Base-by-base conservation (phyloP, 768 basidiomycete species). In the Hydnomerulius pinastri region DNA sequence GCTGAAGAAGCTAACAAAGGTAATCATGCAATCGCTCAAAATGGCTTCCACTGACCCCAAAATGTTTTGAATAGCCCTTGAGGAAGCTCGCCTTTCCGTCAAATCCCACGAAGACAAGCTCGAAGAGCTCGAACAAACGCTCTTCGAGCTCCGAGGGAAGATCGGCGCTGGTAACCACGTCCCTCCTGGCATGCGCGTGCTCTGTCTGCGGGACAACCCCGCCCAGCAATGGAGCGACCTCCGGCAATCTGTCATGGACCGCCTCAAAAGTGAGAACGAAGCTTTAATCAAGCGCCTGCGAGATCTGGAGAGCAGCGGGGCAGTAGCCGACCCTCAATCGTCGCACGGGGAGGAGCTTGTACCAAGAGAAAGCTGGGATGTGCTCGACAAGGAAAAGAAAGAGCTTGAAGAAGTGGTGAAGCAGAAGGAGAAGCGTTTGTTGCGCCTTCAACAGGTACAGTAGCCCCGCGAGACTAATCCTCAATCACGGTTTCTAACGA, bases 161-260 rank as follows among this genome's bases (percentile, higher is more conserved):
- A 84, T 91, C 23, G 90, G 83, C 0, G 81, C 78, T 0, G 92
- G 90, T 4, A 72, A 84, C 35, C 87, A 90, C 56, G 75, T 90
- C 0, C 89, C 91, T 0, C 87, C 87, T 0, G 80, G 80, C 32
- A 74, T 79, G 17, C 83, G 87, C 4, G 77, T 92, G 1, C 67
- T 92, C n/a, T 77, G 81, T 42, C 68, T 95, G 56, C 70, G 68
- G 7, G 83, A 87, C 38, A 95, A 94, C 58, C 95, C 95, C 0
- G 90, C 89, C n/a, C 78, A 85, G 56, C 75, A 85, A 55, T 91
- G 92, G 82, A 81, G 81, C 12, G 89, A 90, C 38, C 71, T 91
- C 24, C 77, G 93, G 41, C 79, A 85, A 55, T 85, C 79, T 18
- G 84, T 79, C 17, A 77, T 98, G 72, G 85, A 93, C 30, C 73